These are phyloP conservation scores for Aspergillus avenaceus DNA, from an alignment of 495 filamentous ascomycete genomes.

Conservation along the genomic window DNA sequence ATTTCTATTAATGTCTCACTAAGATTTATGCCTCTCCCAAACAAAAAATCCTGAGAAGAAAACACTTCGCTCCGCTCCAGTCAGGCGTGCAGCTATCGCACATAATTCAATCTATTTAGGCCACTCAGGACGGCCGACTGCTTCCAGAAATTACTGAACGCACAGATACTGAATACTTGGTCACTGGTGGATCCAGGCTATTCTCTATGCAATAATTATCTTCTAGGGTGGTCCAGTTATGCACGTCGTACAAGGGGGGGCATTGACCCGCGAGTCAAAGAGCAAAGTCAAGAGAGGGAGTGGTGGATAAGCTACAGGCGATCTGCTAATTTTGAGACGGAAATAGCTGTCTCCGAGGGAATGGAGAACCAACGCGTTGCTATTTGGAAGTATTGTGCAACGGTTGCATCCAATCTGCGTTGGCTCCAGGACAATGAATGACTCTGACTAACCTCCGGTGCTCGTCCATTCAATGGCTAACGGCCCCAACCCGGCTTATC, in stretches of 20 bases:
- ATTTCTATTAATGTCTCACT: neutral
- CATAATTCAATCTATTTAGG: neutral
- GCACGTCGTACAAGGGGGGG: slow-evolving; percentile 23
- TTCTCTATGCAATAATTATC: slow-evolving; percentile 11
- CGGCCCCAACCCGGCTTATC: neutral
- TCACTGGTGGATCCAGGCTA: slow-evolving; percentile 6
- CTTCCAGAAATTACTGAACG: neutral
- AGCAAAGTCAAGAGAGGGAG: neutral
- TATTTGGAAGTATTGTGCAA: slow-evolving; percentile 10
- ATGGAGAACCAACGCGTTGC: slow-evolving; percentile 11
- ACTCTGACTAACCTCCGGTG: slow-evolving; percentile 1
- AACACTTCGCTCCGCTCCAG: neutral
- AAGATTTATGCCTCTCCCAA: neutral
- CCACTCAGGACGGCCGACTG: neutral
- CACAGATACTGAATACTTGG: slow-evolving; percentile 1
- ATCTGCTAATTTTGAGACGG: slow-evolving; percentile 4
- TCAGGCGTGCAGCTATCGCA: neutral
- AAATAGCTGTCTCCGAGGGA: slow-evolving; percentile 4
- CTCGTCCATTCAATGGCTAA: neutral
- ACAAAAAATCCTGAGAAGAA: neutral
- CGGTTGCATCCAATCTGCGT: slow-evolving; percentile 19
- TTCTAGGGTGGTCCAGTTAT: slow-evolving; percentile 14
- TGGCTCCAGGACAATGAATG: slow-evolving; percentile 19
- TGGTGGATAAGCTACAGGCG: slow-evolving; percentile 10
- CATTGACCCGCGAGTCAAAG: slow-evolving; percentile 5